Conservation (phyloP, 306 rosid genomes). For the Trifolium dubium region DNA sequence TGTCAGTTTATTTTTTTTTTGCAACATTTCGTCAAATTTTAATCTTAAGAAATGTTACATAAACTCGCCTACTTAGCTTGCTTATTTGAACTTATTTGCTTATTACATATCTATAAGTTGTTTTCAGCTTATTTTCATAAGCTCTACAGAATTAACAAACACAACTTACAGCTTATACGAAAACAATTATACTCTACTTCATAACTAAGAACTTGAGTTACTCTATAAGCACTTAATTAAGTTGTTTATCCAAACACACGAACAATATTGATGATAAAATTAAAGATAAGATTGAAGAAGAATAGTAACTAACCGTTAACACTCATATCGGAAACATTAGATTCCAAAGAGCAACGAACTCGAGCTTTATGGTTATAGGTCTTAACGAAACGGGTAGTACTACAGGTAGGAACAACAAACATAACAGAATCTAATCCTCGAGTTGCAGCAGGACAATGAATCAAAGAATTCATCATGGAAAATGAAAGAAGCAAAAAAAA, state of each 20-base stretch:
- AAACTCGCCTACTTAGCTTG: background rate
- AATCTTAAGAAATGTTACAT: constrained; percentile 17
- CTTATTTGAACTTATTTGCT: no score
- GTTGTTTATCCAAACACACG: no score
- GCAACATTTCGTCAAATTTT: constrained; percentile 42
- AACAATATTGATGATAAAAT: constrained; percentile 3
- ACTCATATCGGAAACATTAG: constrained; percentile 89
- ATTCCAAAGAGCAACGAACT: constrained; percentile 78
- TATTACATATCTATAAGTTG: no score
- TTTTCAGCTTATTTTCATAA: no score
- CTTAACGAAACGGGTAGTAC: constrained; percentile 41
- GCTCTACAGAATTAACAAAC: no score
- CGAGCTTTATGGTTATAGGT: constrained; percentile 42
- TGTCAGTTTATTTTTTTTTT: no score
- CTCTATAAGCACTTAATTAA: no score
- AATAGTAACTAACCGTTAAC: constrained; percentile 66
- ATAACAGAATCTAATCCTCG: constrained; percentile 40
- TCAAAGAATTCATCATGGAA: constrained; percentile 65
- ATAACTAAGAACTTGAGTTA: no score
- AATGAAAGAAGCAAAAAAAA: background rate
- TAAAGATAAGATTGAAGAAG: background rate
- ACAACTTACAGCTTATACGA: no score
- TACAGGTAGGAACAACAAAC: constrained; percentile 32
- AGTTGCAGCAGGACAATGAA: constrained; percentile 56
- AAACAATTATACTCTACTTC: no score